Conservation (phyloP, 768 basidiomycete genomes). For the Tricholoma matsutake region DNA sequence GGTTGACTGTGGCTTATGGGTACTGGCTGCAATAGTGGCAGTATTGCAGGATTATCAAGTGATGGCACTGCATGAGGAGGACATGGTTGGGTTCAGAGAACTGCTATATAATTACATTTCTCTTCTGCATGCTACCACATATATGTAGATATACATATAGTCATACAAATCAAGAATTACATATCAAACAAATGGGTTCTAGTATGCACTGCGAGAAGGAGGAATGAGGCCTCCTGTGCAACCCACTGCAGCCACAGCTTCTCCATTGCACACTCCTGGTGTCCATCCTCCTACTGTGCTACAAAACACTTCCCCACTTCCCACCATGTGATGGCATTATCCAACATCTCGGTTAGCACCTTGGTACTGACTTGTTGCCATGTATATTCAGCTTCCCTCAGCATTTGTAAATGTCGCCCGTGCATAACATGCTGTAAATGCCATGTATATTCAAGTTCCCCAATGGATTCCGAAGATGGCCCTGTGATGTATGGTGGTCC, state of each 20-base stretch:
- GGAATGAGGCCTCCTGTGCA: background rate
- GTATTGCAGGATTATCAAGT: background rate
- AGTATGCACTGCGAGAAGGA: background rate
- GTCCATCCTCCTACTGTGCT: too few relatives aligned
- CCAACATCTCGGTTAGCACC: background rate
- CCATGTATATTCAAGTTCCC: background rate
- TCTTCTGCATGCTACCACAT: too few relatives aligned
- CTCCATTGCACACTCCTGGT: too few relatives aligned
- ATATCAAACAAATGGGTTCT: too few relatives aligned
- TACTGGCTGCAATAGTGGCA: background rate
- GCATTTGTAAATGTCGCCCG: background rate
- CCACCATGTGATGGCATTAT: background rate
- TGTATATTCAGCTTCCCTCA: conserved; percentile 1
- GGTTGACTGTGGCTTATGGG: conserved; percentile 2
- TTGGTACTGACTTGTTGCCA: background rate
- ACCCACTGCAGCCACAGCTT: too few relatives aligned
- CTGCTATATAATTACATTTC: conserved; percentile 2
- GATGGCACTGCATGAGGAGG: background rate
- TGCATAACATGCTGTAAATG: conserved; percentile 2
- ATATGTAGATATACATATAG: too few relatives aligned
- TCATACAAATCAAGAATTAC: too few relatives aligned
- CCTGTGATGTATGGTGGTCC: background rate
- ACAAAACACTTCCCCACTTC: background rate
- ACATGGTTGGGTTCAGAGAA: background rate
- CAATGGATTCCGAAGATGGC: background rate